A percentile compares a stretch with the other conserved stretches of the same genome.
Evolutionary conservation across 495 filamentous ascomycete genomes (phyloP).

Genomic region (Glutinoglossum americanum): DNA sequence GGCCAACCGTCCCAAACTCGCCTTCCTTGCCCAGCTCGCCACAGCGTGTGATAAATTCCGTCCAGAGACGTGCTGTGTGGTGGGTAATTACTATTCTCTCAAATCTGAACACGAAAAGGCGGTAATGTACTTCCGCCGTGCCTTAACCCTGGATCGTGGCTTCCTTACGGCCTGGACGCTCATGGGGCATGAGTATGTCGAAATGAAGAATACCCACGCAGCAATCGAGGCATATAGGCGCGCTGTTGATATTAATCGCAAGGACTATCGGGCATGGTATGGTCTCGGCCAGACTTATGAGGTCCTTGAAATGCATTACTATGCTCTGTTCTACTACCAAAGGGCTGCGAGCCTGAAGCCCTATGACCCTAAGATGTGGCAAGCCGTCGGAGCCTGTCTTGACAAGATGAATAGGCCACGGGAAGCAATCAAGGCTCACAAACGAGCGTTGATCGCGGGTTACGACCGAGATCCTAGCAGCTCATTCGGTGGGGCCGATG

Average conservation of each 20-base stretch:
- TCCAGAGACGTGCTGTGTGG: slow-evolving; percentile 88
- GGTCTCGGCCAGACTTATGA: slow-evolving; percentile 95
- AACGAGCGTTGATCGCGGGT: slow-evolving; percentile 71
- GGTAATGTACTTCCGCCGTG: slow-evolving; percentile 91
- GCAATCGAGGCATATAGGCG: slow-evolving; percentile 94
- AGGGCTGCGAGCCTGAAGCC: slow-evolving; percentile 76
- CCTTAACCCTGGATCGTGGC: slow-evolving; percentile 77
- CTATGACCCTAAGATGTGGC: slow-evolving; percentile 97
- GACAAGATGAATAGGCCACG: slow-evolving; percentile 61
- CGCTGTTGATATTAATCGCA: slow-evolving; percentile 87
- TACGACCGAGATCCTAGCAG: slow-evolving; percentile 30
- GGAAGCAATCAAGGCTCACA: slow-evolving; percentile 84
- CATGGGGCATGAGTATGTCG: slow-evolving; percentile 98
- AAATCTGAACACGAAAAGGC: slow-evolving; percentile 94
- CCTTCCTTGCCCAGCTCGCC: slow-evolving; percentile 78
- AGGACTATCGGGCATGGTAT: slow-evolving; percentile 97
- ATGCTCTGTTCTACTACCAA: slow-evolving; percentile 94
- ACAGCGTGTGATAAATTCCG: slow-evolving; percentile 85
- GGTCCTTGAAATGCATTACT: slow-evolving; percentile 91
- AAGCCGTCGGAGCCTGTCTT: slow-evolving; percentile 79
- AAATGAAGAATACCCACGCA: slow-evolving; percentile 97
- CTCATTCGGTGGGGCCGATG: slow-evolving; percentile 14
- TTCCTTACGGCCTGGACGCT: slow-evolving; percentile 94
- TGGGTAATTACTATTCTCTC: slow-evolving; percentile 92
- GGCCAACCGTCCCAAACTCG: slow-evolving; percentile 63